Percentiles rank a stretch among this genome's conserved stretches.
These are phyloP conservation scores for Chalciporus chontae DNA, from an alignment of 768 basidiomycete genomes.

Conservation along the genomic window DNA sequence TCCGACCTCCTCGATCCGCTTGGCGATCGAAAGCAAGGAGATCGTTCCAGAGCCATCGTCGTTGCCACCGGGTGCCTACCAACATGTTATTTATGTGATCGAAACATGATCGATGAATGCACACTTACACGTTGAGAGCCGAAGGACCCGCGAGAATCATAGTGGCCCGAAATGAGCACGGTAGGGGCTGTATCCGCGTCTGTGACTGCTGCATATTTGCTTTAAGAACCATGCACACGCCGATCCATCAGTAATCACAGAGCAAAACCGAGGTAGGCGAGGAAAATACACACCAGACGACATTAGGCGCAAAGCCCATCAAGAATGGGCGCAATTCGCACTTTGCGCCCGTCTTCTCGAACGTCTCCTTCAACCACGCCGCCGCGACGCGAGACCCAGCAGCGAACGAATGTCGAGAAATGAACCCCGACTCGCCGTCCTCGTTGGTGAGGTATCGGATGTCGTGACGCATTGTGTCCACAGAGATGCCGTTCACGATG, in stretches of 20 bases:
- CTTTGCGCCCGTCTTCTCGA: slow-evolving; percentile 72
- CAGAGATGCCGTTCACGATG: slow-evolving; percentile 65
- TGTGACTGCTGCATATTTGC: slow-evolving; percentile 53
- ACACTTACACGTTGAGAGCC: slow-evolving; percentile 54
- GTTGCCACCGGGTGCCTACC: slow-evolving; percentile 47
- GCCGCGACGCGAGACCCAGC: slow-evolving; percentile 42
- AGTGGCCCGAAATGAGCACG: slow-evolving; percentile 81
- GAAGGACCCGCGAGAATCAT: slow-evolving; percentile 89
- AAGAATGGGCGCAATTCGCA: slow-evolving; percentile 70
- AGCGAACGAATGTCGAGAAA: slow-evolving; percentile 83
- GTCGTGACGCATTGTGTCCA: slow-evolving; percentile 63
- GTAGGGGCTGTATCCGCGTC: slow-evolving; percentile 51
- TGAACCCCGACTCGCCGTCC: slow-evolving; percentile 63
- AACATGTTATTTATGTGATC: background rate
- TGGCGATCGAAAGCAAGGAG: slow-evolving; percentile 77
- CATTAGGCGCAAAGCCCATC: slow-evolving; percentile 77
- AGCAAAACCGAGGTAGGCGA: background rate
- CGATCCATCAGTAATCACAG: background rate
- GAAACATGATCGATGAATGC: background rate
- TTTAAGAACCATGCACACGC: slow-evolving; percentile 25
- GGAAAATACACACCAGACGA: slow-evolving; percentile 60
- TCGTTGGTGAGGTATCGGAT: slow-evolving; percentile 86
- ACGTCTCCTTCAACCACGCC: slow-evolving; percentile 52
- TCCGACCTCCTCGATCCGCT: slow-evolving; percentile 61
- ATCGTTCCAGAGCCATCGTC: slow-evolving; percentile 65